A percentile compares a stretch with the other conserved stretches of the same genome.
These are phyloP conservation scores for Eucalyptus marginata DNA, from an alignment of 345 rosid species.

Conservation along the genomic window DNA sequence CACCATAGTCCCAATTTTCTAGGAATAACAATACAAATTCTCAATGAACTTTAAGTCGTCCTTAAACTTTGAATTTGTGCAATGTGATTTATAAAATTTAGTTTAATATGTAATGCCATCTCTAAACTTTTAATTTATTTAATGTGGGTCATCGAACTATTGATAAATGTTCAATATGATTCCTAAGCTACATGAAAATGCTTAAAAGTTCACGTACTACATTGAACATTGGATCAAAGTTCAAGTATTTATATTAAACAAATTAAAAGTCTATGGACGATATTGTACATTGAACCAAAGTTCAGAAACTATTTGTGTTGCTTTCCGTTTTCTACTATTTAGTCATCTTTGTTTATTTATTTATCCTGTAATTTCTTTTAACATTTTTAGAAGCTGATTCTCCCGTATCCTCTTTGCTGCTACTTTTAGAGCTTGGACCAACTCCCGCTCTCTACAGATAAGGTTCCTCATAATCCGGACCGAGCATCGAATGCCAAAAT, in stretches of 20 bases:
- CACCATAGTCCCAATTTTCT: neutral
- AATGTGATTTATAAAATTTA: neutral
- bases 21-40: rapidly evolving
- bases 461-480: neutral
- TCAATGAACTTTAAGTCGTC: rapidly evolving
- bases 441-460: neutral
- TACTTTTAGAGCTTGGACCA: neutral
- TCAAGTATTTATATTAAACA: rapidly evolving
- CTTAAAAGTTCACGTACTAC: rapidly evolving
- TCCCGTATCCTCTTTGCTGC: neutral
- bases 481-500: neutral
- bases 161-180: neutral
- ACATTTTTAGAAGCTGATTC: neutral
- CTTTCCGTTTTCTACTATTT: rapidly evolving
- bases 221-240: rapidly evolving
- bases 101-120: rapidly evolving
- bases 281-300: rapidly evolving
- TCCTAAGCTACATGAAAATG: neutral
- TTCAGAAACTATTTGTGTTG: neutral
- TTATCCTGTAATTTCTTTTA: neutral
- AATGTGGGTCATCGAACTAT: rapidly evolving
- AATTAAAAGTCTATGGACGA: rapidly evolving
- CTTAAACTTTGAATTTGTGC: neutral
- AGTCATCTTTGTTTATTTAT: neutral
- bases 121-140: neutral